These are phyloP conservation scores for Camelina sativa DNA, from an alignment of 345 rosid species.

Conservation along the genomic window DNA sequence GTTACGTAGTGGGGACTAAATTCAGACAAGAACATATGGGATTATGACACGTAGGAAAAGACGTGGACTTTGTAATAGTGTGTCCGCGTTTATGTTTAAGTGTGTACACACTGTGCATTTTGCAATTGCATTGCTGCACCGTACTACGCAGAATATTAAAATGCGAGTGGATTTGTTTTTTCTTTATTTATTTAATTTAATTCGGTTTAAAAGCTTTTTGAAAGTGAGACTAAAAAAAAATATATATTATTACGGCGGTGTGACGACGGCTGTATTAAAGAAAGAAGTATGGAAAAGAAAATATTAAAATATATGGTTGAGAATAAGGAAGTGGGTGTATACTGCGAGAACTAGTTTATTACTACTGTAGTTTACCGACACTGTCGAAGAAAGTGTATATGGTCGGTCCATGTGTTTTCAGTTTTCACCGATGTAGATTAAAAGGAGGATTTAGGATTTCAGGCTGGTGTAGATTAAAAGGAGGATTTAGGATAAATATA, in stretches of 20 bases:
- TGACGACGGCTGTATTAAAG: not conserved
- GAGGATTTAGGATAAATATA: not conserved
- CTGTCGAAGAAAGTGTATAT: not conserved
- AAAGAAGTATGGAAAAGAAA: not conserved
- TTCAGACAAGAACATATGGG: slow-evolving; percentile 19
- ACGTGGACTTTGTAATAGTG: slow-evolving; percentile 43
- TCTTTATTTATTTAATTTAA: not conserved
- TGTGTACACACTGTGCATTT: slow-evolving; percentile 22
- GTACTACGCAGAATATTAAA: slow-evolving; percentile 16
- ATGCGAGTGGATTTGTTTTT: slow-evolving; percentile 19
- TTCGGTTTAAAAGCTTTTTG: not conserved
- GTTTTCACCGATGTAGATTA: not conserved
- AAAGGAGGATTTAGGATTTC: not conserved
- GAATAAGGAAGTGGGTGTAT: slow-evolving; percentile 37
- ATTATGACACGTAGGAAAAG: slow-evolving; percentile 3
- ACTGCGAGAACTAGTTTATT: slow-evolving; percentile 21
- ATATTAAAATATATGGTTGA: not conserved
- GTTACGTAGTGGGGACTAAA: slow-evolving; percentile 28
- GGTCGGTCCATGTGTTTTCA: slow-evolving; percentile 35
- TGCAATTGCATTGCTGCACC: slow-evolving; percentile 22
- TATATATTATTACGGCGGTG: slow-evolving; percentile 15
- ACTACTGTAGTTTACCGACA: slow-evolving; percentile 35
- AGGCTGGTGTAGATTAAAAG: not conserved
- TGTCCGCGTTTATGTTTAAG: not conserved
- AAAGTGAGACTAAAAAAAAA: not conserved